A percentile compares a stretch with the other conserved stretches of the same genome.
phyloP scores from a whole-genome alignment of 2,329 filamentous ascomycete genomes.

The Fusarium sp. region DNA sequence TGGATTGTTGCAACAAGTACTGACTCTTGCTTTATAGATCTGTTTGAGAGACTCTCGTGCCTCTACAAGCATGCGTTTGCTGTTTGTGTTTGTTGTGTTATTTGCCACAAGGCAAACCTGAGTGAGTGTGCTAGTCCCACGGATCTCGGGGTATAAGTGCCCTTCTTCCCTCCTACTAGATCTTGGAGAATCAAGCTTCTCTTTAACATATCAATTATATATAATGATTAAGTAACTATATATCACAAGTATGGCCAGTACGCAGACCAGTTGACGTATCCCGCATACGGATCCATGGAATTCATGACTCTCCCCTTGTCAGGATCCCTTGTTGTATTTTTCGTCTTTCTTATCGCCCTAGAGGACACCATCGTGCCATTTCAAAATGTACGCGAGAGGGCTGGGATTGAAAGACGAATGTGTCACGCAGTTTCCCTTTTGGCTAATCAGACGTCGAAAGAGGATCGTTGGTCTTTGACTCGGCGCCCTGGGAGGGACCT shows the following conservation, averaged over 20 bases:
- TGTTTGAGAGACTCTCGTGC: neutral
- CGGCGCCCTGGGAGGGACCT: neutral
- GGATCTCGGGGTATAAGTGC: neutral
- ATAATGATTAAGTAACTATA: neutral
- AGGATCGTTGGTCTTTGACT: neutral
- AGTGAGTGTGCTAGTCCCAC: neutral
- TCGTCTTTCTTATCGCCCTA: neutral
- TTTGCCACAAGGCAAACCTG: neutral
- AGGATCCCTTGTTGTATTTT: neutral
- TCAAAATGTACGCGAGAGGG: neutral
- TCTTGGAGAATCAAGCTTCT: neutral
- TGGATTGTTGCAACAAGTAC: neutral
- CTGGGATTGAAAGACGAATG: neutral
- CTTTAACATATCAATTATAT: neutral
- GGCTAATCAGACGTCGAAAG: neutral
- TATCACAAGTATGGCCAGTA: neutral
- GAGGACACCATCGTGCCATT: neutral
- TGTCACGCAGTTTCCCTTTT: neutral
- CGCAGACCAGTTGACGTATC: neutral
- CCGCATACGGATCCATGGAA: neutral
- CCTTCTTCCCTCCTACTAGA: neutral
- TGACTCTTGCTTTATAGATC: neutral
- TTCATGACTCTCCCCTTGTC: neutral
- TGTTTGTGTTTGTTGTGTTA: neutral
- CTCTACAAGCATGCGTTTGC: neutral